phyloP scores from a whole-genome alignment of 108 stramenopile genomes.

The Fragilaria crotonensis region DNA sequence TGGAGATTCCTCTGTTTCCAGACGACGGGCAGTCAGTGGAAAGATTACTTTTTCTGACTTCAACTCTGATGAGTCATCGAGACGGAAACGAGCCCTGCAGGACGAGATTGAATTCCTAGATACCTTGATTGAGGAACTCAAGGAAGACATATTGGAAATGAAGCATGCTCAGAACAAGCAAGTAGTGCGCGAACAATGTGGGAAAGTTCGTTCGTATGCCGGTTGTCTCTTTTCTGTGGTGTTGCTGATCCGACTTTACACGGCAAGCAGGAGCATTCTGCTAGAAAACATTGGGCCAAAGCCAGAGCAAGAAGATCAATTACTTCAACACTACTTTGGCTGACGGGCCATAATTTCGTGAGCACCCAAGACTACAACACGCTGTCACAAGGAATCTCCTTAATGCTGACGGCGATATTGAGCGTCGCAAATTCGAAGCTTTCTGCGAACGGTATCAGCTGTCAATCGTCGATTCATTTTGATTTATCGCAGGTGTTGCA shows the following conservation, averaged over 20 bases:
- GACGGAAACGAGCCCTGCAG: slow-evolving; percentile 29
- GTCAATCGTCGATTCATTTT: slow-evolving; percentile 37
- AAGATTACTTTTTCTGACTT: not conserved
- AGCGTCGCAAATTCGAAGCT: slow-evolving; percentile 57
- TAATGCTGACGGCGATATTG: slow-evolving; percentile 55
- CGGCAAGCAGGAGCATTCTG: slow-evolving; percentile 30
- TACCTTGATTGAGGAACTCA: slow-evolving; percentile 50
- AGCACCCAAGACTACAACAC: slow-evolving; percentile 40
- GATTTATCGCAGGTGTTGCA: slow-evolving; percentile 14
- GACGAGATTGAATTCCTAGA: slow-evolving; percentile 59
- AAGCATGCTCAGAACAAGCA: slow-evolving; percentile 44
- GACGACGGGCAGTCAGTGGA: not conserved
- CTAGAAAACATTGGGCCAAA: not conserved
- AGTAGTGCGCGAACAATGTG: slow-evolving; percentile 41
- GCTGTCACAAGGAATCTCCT: slow-evolving; percentile 51
- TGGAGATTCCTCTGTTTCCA: slow-evolving; percentile 6
- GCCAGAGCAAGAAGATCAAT: too few species aligned
- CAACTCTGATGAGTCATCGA: slow-evolving; percentile 21
- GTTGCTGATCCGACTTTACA: slow-evolving; percentile 44
- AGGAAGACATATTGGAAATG: slow-evolving; percentile 63
- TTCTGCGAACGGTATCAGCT: slow-evolving; percentile 44
- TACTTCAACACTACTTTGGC: slow-evolving; percentile 48
- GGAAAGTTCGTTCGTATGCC: slow-evolving; percentile 31
- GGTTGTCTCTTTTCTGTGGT: slow-evolving; percentile 61
- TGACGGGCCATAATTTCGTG: slow-evolving; percentile 55